Conservation (phyloP, 768 basidiomycete species). For the Phaffia tasmanica region DNA sequence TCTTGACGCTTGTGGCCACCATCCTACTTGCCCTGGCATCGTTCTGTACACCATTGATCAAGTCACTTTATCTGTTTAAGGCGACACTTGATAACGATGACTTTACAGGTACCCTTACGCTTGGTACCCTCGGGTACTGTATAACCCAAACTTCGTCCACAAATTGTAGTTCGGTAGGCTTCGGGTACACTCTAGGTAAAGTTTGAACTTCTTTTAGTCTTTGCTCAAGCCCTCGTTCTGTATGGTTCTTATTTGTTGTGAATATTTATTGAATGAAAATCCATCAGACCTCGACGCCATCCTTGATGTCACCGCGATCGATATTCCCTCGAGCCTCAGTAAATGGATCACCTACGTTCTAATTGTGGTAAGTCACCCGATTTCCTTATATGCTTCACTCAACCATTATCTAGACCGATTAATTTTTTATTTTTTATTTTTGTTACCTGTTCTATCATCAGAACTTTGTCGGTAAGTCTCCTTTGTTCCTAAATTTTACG, state of each 20-base stretch:
- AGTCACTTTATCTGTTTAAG: slow-evolving; percentile 73
- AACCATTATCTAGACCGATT: no score
- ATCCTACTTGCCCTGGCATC: slow-evolving; percentile 70
- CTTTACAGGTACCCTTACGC: slow-evolving; percentile 40
- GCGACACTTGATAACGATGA: slow-evolving; percentile 30
- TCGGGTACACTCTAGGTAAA: slow-evolving; percentile 80
- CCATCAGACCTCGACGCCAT: slow-evolving; percentile 64
- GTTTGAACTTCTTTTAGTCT: neutral
- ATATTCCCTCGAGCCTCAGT: slow-evolving; percentile 70
- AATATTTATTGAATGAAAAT: neutral
- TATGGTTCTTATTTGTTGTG: neutral
- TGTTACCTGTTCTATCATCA: no score
- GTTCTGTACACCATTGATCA: slow-evolving; percentile 82
- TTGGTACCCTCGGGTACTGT: slow-evolving; percentile 89
- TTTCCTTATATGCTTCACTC: no score
- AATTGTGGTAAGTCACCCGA: slow-evolving; percentile 44
- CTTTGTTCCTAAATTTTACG: no score
- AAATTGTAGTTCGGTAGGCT: slow-evolving; percentile 64
- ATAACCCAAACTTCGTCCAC: slow-evolving; percentile 39
- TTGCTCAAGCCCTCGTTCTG: neutral
- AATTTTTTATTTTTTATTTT: no score
- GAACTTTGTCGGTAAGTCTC: no score
- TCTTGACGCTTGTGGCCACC: slow-evolving; percentile 69
- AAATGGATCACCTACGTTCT: slow-evolving; percentile 95
- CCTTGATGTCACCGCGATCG: slow-evolving; percentile 54